phyloP scores from a whole-genome alignment of 768 basidiomycete species.

The Tricholoma furcatifolium region DNA sequence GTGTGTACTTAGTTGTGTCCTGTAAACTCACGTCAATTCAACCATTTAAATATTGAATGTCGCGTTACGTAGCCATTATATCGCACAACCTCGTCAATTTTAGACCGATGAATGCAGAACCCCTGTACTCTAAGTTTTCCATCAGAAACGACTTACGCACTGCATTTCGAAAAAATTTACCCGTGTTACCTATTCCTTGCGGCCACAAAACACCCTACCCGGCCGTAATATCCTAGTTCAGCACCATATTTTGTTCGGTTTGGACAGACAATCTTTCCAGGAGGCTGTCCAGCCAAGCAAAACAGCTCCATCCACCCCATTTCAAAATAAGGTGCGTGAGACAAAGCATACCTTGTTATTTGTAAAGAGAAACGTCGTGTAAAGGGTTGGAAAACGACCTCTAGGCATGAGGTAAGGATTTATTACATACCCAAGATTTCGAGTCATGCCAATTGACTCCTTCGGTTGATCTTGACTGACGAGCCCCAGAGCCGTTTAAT shows the following conservation, averaged over 20 bases:
- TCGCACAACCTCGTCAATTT: constrained; percentile 59
- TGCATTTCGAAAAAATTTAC: constrained; percentile 43
- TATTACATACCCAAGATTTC: no score
- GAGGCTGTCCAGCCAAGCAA: constrained; percentile 68
- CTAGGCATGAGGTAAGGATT: no score
- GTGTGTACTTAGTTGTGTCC: no score
- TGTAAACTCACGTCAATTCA: no score
- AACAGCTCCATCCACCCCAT: constrained; percentile 96
- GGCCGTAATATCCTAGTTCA: constrained; percentile 95
- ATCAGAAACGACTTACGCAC: not conserved
- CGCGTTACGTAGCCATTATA: not conserved
- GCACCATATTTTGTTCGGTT: constrained; percentile 86
- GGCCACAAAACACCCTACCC: constrained; percentile 95
- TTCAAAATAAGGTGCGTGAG: no score
- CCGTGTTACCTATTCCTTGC: constrained; percentile 90
- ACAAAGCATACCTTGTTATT: no score
- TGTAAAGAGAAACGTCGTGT: no score
- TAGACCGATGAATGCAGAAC: constrained; percentile 67
- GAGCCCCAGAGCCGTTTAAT: no score
- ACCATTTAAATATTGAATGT: no score
- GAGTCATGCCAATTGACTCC: no score
- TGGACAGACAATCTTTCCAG: constrained; percentile 91
- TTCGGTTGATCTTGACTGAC: no score
- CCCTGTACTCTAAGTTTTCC: constrained; percentile 39
- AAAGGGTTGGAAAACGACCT: no score